Percentiles rank a stretch among this genome's conserved stretches.
These are phyloP conservation scores for Peronosclerospora sorghi DNA, from an alignment of 352 stramenopile genomes.

Conservation along the genomic window DNA sequence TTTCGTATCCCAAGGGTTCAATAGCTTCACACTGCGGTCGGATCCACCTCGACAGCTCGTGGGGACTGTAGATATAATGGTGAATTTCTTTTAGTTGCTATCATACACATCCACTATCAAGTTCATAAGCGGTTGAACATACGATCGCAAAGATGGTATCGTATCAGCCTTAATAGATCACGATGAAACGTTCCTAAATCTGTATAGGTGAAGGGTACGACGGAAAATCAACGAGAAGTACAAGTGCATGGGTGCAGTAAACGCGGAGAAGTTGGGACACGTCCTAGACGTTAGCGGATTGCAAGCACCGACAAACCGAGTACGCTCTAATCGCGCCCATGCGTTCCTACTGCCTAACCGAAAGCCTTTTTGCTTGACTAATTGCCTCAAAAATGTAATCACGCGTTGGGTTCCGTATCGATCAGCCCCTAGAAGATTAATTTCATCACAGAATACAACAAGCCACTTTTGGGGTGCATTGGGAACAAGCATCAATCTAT, in stretches of 20 bases:
- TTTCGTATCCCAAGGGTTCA: constrained; percentile 89
- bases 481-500: constrained; percentile 93
- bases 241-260: constrained; percentile 95
- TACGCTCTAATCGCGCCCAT: constrained; percentile 88
- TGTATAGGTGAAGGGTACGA: constrained; percentile 92
- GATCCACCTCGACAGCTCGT: constrained; percentile 98
- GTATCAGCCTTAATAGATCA: constrained; percentile 97
- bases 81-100: constrained; percentile 94
- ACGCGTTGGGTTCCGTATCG: constrained; percentile 98
- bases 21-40: constrained; percentile 98
- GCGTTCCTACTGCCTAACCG: constrained; percentile 80
- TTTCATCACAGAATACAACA: constrained; percentile 99
- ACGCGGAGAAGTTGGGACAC: constrained; percentile 93
- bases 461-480: constrained; percentile 94
- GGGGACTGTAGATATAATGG: constrained; percentile 99
- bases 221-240: constrained; percentile 99
- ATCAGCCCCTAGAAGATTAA: constrained; percentile 98
- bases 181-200: constrained; percentile 99
- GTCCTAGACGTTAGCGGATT: constrained; percentile 98
- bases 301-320: constrained; percentile 96
- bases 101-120: constrained; percentile 99
- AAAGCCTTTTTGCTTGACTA: constrained; percentile 94
- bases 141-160: constrained; percentile 93
- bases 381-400: constrained; percentile 98
- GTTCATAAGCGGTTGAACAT: constrained; percentile 94